Percentiles rank a stretch among this genome's conserved stretches.
These are phyloP conservation scores for Sergeia podlipaevii DNA, from an alignment of 208 protist genomes.

Conservation along the genomic window DNA sequence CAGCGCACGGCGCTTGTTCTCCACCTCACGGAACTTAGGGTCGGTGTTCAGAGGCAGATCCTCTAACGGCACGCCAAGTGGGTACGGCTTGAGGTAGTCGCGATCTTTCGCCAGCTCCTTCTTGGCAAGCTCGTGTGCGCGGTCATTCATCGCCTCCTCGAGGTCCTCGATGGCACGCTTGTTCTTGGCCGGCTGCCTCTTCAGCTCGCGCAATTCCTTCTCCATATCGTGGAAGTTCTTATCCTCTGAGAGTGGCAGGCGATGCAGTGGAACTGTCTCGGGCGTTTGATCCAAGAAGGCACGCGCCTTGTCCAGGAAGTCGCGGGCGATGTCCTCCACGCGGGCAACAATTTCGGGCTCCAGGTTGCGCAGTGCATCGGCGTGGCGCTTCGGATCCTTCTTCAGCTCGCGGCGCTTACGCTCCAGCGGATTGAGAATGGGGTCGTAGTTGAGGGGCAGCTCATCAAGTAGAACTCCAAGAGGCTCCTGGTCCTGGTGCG, in stretches of 20 bases:
- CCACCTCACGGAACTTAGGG: constrained; percentile 45
- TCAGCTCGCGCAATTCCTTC: constrained; percentile 52
- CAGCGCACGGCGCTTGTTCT: constrained; percentile 48
- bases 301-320: constrained; percentile 70
- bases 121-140: constrained; percentile 59
- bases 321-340: constrained; percentile 55
- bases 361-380: constrained; percentile 40
- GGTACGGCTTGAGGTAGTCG: constrained; percentile 40
- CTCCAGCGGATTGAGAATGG: constrained; percentile 54
- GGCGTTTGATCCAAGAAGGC: constrained; percentile 64
- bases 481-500: constrained; percentile 64
- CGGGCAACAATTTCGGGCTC: constrained; percentile 62
- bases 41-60: constrained; percentile 66
- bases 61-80: constrained; percentile 48
- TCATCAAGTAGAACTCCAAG: constrained; percentile 59
- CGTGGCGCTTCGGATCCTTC: constrained; percentile 55
- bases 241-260: constrained; percentile 56
- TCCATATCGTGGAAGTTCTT: constrained; percentile 65
- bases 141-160: constrained; percentile 67
- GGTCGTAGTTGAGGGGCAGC: constrained; percentile 70
- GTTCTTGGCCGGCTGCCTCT: constrained; percentile 64
- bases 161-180: constrained; percentile 50
- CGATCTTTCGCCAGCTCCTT: constrained; percentile 51
- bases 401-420: constrained; percentile 67
- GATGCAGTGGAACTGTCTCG: constrained; percentile 52